Conservation (phyloP, 2,329 filamentous ascomycete genomes). For the Verticillium dahliae region DNA sequence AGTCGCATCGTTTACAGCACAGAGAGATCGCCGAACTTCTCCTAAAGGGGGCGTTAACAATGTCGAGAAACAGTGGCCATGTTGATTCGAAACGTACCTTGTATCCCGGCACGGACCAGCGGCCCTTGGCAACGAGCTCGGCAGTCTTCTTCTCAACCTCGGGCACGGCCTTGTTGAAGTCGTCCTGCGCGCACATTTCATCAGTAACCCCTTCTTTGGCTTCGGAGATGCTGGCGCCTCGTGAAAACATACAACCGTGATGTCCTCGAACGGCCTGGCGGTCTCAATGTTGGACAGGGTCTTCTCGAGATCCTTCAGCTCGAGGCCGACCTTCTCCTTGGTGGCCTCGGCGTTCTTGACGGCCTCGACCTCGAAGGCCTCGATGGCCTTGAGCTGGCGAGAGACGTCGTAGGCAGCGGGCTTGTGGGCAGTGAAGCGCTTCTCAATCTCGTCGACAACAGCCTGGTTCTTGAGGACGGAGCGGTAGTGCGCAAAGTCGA, state of each 20-base stretch:
- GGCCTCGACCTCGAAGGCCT: constrained; percentile 95
- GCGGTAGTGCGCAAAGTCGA: constrained; percentile 95
- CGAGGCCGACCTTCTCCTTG: constrained; percentile 90
- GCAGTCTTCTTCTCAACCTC: constrained; percentile 97
- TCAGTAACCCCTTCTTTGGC: constrained; percentile 9
- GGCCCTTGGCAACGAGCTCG: constrained; percentile 92
- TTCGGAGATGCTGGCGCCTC: neutral
- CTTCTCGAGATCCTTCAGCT: constrained; percentile 89
- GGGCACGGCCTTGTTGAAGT: constrained; percentile 87
- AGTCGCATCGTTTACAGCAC: constrained; percentile 64
- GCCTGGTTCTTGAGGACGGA: constrained; percentile 90
- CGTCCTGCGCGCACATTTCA: constrained; percentile 57
- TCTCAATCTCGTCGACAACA: constrained; percentile 94
- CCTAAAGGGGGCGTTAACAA: constrained; percentile 56
- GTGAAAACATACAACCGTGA: constrained; percentile 78
- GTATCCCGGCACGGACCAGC: constrained; percentile 98
- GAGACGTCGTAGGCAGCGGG: constrained; percentile 85
- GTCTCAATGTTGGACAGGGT: constrained; percentile 97
- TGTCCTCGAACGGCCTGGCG: constrained; percentile 89
- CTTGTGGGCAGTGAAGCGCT: constrained; percentile 87
- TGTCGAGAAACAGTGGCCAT: constrained; percentile 6
- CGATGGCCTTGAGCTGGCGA: constrained; percentile 96
- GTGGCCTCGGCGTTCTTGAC: constrained; percentile 95
- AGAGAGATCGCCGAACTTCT: constrained; percentile 98
- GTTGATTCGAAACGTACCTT: constrained; percentile 61